A percentile compares a stretch with the other conserved stretches of the same genome.
Conservation (phyloP, 192 early-diverging fungal species). For the Coemansia asiatica region DNA sequence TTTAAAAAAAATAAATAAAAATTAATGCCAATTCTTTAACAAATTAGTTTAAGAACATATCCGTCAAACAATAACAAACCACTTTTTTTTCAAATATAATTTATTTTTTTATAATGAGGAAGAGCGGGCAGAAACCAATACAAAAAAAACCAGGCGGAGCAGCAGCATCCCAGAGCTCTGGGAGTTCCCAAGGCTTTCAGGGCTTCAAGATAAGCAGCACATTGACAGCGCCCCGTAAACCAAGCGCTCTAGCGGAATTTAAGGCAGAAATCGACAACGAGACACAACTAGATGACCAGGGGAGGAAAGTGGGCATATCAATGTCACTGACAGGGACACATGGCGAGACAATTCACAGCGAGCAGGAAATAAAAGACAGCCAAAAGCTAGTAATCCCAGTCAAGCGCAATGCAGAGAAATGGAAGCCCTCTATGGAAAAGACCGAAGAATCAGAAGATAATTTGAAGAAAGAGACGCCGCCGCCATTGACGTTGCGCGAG, state of each 20-base stretch:
- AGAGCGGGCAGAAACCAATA: background rate
- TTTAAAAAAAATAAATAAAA: too few species aligned
- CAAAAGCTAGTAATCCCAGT: constrained; percentile 32
- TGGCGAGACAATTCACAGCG: constrained; percentile 6
- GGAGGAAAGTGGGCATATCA: background rate
- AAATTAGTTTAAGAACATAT: too few species aligned
- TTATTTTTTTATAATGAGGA: background rate
- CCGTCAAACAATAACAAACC: too few species aligned
- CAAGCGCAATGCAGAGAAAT: constrained; percentile 26
- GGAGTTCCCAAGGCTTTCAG: background rate
- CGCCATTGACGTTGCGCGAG: background rate
- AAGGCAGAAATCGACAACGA: background rate
- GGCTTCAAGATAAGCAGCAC: background rate
- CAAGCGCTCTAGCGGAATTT: background rate
- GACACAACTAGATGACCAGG: background rate
- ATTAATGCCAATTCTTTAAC: too few species aligned
- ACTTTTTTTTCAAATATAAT: constrained; percentile 6
- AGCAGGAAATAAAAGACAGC: constrained; percentile 8
- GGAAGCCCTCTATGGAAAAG: constrained; percentile 9
- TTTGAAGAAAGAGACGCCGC: background rate
- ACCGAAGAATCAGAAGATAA: background rate
- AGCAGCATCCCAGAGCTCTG: too few species aligned
- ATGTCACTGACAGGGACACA: constrained; percentile 4
- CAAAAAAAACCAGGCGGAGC: background rate
- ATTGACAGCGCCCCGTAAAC: background rate